phyloP scores from a whole-genome alignment of 139 green algal genomes.

The Nannochloris sp. region DNA sequence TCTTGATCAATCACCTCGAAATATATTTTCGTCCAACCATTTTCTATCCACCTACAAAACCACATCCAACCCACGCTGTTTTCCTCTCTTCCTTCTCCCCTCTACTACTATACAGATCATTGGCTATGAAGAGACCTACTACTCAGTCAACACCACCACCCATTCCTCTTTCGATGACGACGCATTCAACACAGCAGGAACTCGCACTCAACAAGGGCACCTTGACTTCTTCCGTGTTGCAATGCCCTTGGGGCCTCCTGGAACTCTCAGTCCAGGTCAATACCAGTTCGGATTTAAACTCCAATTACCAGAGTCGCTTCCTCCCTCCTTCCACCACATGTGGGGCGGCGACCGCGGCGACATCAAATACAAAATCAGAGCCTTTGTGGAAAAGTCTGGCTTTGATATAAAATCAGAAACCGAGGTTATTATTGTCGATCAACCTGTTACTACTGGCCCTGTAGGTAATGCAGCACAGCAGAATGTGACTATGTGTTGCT shows the following conservation, averaged over 20 bases:
- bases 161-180: no score
- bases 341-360: neutral
- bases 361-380: neutral
- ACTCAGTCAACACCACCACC: neutral
- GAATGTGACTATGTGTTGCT: neutral
- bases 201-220: neutral
- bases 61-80: no score
- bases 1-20: no score
- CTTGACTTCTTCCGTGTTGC: neutral
- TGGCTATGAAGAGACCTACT: neutral
- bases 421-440: neutral
- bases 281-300: constrained; percentile 1
- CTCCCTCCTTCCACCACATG: neutral
- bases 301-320: neutral
- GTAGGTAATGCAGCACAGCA: neutral
- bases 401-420: neutral
- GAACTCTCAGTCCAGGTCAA: neutral
- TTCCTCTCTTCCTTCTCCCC: no score
- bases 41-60: no score
- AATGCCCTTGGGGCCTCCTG: neutral
- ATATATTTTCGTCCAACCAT: no score
- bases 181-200: no score
- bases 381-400: neutral
- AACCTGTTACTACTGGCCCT: neutral
- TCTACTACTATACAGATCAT: neutral